These are phyloP conservation scores for Persicaria maculosa DNA, from an alignment of 148 eudicot species.

Conservation along the genomic window DNA sequence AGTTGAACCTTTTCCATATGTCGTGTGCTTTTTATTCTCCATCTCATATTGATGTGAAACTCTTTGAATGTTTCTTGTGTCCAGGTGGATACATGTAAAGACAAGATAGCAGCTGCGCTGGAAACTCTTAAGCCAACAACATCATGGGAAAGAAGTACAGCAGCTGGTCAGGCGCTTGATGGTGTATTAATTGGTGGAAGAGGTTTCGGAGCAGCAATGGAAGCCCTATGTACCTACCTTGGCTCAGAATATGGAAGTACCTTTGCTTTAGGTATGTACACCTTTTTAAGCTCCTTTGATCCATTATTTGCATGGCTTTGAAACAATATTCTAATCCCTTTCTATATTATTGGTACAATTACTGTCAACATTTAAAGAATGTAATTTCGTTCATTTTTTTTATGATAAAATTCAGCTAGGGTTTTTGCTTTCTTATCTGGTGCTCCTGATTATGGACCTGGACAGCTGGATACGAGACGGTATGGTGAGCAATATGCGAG, in stretches of 20 bases:
- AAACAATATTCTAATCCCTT: background rate
- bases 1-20: background rate
- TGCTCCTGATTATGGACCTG: conserved; percentile 94
- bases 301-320: background rate
- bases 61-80: conserved; percentile 5
- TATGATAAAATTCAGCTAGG: conserved; percentile 53
- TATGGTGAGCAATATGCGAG: conserved; percentile 99
- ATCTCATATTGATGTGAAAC: background rate
- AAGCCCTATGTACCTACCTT: conserved; percentile 76
- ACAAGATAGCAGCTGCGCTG: conserved; percentile 84
- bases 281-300: background rate
- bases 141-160: conserved; percentile 86
- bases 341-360: conserved; percentile 7
- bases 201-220: conserved; percentile 96
- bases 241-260: conserved; percentile 96
- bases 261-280: conserved; percentile 68
- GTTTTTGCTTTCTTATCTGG: conserved; percentile 96
- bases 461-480: conserved; percentile 88
- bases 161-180: conserved; percentile 78
- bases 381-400: background rate
- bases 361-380: conserved; percentile 9
- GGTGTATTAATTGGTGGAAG: conserved; percentile 91
- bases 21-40: background rate
- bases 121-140: conserved; percentile 91
- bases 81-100: conserved; percentile 97